Evolutionary conservation across 2,329 filamentous ascomycete genomes (phyloP).

Genomic region (Coniochaeta ligniaria): DNA sequence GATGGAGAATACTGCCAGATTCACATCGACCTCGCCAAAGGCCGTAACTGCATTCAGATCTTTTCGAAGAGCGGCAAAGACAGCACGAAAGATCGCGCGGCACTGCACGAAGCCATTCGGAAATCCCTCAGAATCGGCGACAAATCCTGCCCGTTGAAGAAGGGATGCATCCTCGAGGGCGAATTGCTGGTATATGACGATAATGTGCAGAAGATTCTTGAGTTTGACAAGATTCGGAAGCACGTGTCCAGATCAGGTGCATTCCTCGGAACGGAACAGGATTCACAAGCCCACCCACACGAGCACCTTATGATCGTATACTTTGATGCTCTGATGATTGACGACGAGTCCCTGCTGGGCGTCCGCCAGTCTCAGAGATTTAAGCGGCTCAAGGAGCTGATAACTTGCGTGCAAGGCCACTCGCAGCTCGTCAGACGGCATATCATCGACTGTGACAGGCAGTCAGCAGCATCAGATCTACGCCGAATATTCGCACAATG

Average conservation of each 20-base stretch:
- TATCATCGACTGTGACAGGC: constrained; percentile 56
- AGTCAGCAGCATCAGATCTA: constrained; percentile 44
- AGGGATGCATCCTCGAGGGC: constrained; percentile 71
- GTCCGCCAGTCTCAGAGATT: constrained; percentile 52
- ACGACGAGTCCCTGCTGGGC: constrained; percentile 43
- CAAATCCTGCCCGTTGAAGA: constrained; percentile 49
- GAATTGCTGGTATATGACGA: constrained; percentile 77
- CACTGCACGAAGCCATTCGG: constrained; percentile 56
- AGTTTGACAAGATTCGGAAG: constrained; percentile 77
- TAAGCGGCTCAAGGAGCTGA: constrained; percentile 48
- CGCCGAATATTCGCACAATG: constrained; percentile 59
- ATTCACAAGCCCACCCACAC: constrained; percentile 51
- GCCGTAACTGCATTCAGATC: constrained; percentile 57
- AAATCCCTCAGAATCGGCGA: constrained; percentile 57
- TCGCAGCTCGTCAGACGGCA: constrained; percentile 61
- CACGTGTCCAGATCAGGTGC: constrained; percentile 68
- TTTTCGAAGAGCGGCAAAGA: constrained; percentile 93
- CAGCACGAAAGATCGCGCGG: constrained; percentile 63
- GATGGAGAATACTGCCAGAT: constrained; percentile 90
- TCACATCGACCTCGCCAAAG: constrained; percentile 62
- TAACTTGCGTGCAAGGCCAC: constrained; percentile 47
- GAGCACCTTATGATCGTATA: constrained; percentile 58
- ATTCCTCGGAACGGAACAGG: constrained; percentile 58
- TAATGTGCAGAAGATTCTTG: constrained; percentile 54
- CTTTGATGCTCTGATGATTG: constrained; percentile 48